Evolutionary conservation across 164 flowering plant species (phyloP).

Genomic region (Annona cherimola): DNA sequence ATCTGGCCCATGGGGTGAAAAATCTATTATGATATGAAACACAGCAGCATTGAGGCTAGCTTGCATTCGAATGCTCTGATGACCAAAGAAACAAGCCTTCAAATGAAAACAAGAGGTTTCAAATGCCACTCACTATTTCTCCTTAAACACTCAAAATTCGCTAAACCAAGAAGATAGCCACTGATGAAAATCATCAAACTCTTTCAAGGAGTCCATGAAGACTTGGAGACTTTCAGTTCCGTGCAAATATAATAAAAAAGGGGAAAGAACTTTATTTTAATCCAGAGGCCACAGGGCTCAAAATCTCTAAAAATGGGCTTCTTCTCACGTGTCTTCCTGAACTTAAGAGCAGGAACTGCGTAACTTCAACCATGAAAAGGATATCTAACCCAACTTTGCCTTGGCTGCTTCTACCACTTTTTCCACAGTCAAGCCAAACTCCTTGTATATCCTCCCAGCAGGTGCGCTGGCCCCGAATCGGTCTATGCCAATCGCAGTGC

Average conservation of each 20-base stretch:
- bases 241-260: background rate
- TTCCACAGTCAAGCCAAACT: constrained; percentile 78
- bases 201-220: constrained; percentile 1
- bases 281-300: background rate
- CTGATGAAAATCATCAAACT: constrained; percentile 1
- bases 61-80: too few relatives aligned
- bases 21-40: too few relatives aligned
- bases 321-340: background rate
- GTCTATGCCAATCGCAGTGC: constrained; percentile 83
- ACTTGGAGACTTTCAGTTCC: constrained; percentile 1
- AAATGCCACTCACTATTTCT: background rate
- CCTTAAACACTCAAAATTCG: constrained; percentile 22
- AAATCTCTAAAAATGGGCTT: constrained; percentile 4
- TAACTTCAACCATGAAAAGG: constrained; percentile 1
- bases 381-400: constrained; percentile 48
- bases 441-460: constrained; percentile 86
- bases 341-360: constrained; percentile 2
- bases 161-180: constrained; percentile 24
- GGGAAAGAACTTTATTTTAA: constrained; percentile 2
- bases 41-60: too few relatives aligned
- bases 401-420: constrained; percentile 87
- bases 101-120: background rate
- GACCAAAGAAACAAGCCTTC: too few relatives aligned
- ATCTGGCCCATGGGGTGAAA: too few relatives aligned
- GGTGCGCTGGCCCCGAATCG: constrained; percentile 96